Base-by-base conservation (phyloP, 1,284 basidiomycete species). In the Ceratobasidium sp. region DNA sequence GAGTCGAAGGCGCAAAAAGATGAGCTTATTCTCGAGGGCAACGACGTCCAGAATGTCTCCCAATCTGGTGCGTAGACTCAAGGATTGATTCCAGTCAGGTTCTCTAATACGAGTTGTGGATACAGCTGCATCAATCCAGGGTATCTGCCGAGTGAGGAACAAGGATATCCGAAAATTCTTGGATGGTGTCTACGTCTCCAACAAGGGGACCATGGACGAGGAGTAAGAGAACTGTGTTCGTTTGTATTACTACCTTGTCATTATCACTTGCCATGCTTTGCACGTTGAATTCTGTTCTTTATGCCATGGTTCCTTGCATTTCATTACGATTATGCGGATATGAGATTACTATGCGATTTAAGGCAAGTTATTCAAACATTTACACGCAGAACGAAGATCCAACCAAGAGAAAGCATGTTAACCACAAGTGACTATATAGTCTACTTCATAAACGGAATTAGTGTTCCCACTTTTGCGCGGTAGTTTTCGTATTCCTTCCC, bases 1-100 rank as follows among this genome's bases (percentile, higher is more conserved):
- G 96, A 99, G 86, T 98, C 96, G 81, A 96, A 96, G 87, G 89
- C 92, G 78, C 95, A 96, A 87, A 99, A 99, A 90, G 98, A 99
- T 82, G 96, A 98, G 88, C 89, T 98, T 81, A 93, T 96, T 83
- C 87, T 98, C 62, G 91, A 95, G 87, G 97, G 96, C 78, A 96
- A 97, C 85, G 98, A 99, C 86, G 90, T 99, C 80, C 93, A 98
- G 85, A 94, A 93, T 82, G 96, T 99, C 78, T 98, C 96, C 56
- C 96, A 98, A 87, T 97, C 96, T 80, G 93, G 93, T 94, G 81
- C 68, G 88, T 80, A 23, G 46, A 61, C 44, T 26, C 12, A 79
- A 26, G 61, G 56, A 67, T 66, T 65, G 71, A 46, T 56, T 59
- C 9, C 15, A 38, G 40, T 28, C 13, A 28, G 67, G 13, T 50